These are phyloP conservation scores for Adansonia gregorii DNA, from an alignment of 441 rosid genomes.

Conservation along the genomic window DNA sequence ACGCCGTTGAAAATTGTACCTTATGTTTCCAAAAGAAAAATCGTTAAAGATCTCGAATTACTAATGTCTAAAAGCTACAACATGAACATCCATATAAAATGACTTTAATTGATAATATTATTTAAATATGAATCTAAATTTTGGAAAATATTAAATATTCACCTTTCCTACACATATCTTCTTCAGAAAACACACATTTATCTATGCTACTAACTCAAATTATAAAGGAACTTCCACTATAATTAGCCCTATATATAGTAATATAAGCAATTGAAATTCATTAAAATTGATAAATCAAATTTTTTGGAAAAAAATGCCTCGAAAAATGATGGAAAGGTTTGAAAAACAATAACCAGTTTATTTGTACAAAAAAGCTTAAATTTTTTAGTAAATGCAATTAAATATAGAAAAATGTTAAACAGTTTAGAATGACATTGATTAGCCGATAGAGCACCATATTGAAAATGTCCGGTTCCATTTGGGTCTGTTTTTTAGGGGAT, in stretches of 20 bases:
- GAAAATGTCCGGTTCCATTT: background rate
- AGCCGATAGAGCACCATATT: background rate
- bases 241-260: background rate
- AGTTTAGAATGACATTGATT: no score
- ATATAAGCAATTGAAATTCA: background rate
- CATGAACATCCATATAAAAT: background rate
- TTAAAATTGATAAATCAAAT: no score
- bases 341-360: background rate
- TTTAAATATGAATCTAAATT: background rate
- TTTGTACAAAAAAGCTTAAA: no score
- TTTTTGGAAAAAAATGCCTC: no score
- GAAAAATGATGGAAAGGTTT: background rate
- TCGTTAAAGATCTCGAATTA: no score
- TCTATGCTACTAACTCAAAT: background rate
- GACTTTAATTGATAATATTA: background rate
- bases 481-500: constrained; percentile 18
- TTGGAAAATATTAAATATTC: background rate
- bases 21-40: no score
- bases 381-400: no score
- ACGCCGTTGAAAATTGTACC: no score
- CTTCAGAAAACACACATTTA: background rate
- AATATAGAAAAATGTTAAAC: no score
- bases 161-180: background rate
- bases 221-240: background rate
- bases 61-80: background rate